These are phyloP conservation scores for Colletotrichum sp. DNA, from an alignment of 2,329 filamentous ascomycete genomes.

Conservation along the genomic window DNA sequence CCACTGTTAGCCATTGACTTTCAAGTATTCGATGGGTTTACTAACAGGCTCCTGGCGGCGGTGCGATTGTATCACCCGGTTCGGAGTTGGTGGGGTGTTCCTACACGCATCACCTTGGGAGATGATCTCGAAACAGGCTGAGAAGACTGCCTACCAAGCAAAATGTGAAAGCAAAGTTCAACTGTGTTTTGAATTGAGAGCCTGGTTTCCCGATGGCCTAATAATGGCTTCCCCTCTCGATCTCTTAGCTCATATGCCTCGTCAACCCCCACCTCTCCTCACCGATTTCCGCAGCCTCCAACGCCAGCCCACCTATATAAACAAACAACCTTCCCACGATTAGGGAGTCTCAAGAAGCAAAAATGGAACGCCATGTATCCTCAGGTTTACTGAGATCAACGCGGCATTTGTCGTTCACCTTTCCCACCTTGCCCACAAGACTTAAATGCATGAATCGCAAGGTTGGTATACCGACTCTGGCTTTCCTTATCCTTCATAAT, in stretches of 20 bases:
- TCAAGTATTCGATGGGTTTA: neutral
- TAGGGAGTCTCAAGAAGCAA: too few species aligned
- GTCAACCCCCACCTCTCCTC: fast-evolving
- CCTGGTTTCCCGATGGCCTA: fast-evolving
- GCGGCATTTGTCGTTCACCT: too few species aligned
- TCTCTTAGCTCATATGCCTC: neutral
- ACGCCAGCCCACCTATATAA: neutral
- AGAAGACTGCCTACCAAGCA: too few species aligned
- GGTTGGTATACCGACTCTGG: neutral
- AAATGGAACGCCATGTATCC: too few species aligned
- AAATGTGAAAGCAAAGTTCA: too few species aligned
- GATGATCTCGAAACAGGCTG: fast-evolving
- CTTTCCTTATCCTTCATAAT: neutral
- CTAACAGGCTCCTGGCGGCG: neutral
- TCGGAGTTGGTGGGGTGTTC: neutral
- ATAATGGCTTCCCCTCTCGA: fast-evolving
- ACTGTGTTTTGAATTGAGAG: neutral
- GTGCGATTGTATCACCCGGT: too few species aligned
- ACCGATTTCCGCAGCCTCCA: neutral
- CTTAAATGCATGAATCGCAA: neutral
- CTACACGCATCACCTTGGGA: fast-evolving
- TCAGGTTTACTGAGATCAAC: too few species aligned
- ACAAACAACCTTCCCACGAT: fast-evolving
- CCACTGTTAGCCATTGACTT: neutral
- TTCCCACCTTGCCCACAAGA: neutral